A percentile compares a stretch with the other conserved stretches of the same genome.
Conservation (phyloP, 2,329 filamentous ascomycete species). For the Cladosporium sp. region DNA sequence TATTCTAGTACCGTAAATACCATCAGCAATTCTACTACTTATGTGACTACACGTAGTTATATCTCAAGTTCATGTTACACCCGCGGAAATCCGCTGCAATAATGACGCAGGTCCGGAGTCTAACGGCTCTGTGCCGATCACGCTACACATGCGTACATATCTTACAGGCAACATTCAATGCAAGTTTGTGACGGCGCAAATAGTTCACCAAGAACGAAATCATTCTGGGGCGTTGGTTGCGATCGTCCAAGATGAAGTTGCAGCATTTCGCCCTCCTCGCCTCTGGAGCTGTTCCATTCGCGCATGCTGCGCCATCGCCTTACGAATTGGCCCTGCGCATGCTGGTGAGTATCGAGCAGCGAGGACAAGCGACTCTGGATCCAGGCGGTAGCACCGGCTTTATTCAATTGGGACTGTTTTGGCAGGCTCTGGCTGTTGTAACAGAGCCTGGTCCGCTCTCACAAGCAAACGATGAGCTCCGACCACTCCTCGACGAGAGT, state of each 20-base stretch:
- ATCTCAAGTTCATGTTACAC: too few relatives aligned
- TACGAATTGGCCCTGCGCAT: slow-evolving; percentile 20
- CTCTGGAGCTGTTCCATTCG: background rate
- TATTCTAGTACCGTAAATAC: too few relatives aligned
- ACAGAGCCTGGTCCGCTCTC: slow-evolving; percentile 17
- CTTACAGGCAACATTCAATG: too few relatives aligned
- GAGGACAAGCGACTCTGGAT: slow-evolving; percentile 28
- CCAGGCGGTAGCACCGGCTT: slow-evolving; percentile 18
- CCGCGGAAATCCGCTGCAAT: too few relatives aligned
- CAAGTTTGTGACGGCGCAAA: background rate
- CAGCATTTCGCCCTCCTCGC: background rate
- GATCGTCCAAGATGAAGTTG: background rate
- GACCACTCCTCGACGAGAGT: slow-evolving; percentile 19
- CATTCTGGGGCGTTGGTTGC: too few relatives aligned
- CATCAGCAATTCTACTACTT: too few relatives aligned
- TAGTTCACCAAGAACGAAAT: too few relatives aligned
- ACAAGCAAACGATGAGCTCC: slow-evolving; percentile 12
- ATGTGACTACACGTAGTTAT: too few relatives aligned
- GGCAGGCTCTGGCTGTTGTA: slow-evolving; percentile 28
- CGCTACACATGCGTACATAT: too few relatives aligned
- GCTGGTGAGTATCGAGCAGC: slow-evolving; percentile 30
- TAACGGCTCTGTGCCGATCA: too few relatives aligned
- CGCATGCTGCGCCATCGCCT: background rate
- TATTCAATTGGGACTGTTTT: slow-evolving; percentile 33
- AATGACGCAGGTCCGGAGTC: too few relatives aligned